These are phyloP conservation scores for Xylaria palmicola DNA, from an alignment of 495 filamentous ascomycete species.

Conservation along the genomic window DNA sequence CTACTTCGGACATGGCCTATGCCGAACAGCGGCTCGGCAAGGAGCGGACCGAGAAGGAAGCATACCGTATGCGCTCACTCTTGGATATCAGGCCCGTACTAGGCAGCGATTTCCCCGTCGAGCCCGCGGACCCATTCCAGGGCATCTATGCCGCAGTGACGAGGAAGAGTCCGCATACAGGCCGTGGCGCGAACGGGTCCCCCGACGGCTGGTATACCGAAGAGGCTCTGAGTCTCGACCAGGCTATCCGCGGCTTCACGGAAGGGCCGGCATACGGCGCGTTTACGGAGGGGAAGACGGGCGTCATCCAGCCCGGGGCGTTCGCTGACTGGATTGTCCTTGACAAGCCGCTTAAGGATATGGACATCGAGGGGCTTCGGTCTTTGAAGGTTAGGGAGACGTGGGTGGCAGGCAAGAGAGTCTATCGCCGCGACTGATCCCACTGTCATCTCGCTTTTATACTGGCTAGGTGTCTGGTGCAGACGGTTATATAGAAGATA, in stretches of 20 bases:
- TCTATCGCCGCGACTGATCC: slow-evolving; percentile 35
- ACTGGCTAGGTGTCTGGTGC: background rate
- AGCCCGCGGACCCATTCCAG: slow-evolving; percentile 58
- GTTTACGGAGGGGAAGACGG: slow-evolving; percentile 52
- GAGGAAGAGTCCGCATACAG: slow-evolving; percentile 51
- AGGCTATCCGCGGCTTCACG: slow-evolving; percentile 60
- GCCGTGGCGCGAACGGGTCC: slow-evolving; percentile 41
- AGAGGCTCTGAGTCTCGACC: slow-evolving; percentile 50
- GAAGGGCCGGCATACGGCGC: slow-evolving; percentile 43
- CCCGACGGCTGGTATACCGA: slow-evolving; percentile 52
- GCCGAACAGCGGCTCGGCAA: slow-evolving; percentile 54
- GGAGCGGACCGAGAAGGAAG: slow-evolving; percentile 45
- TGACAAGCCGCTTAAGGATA: slow-evolving; percentile 42
- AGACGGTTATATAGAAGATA: background rate
- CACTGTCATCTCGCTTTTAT: slow-evolving; percentile 20
- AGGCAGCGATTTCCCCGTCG: slow-evolving; percentile 66
- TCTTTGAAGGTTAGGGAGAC: slow-evolving; percentile 56
- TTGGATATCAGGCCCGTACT: slow-evolving; percentile 48
- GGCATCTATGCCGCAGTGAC: slow-evolving; percentile 64
- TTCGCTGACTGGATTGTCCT: slow-evolving; percentile 66
- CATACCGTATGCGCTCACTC: slow-evolving; percentile 59
- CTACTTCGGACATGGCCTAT: slow-evolving; percentile 62
- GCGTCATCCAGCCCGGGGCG: slow-evolving; percentile 50
- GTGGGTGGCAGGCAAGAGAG: slow-evolving; percentile 57
- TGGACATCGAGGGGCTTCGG: slow-evolving; percentile 46